Conservation (phyloP, 805 yeast species). For the Kodamaea lidongshanica region DNA sequence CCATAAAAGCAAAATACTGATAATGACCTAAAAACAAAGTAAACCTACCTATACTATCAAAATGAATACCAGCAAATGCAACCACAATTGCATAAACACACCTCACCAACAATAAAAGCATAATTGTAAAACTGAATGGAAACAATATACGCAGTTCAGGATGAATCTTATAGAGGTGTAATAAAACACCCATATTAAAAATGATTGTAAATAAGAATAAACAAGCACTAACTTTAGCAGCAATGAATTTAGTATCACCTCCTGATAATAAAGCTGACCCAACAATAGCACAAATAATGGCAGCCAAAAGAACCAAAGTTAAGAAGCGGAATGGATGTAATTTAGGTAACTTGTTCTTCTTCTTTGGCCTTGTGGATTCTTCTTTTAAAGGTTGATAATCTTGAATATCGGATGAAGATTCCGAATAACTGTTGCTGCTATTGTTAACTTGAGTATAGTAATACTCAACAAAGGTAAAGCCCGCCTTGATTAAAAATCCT, state of each 20-base stretch:
- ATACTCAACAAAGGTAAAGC: constrained; percentile 4
- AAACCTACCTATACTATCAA: constrained; percentile 1
- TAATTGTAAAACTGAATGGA: neutral
- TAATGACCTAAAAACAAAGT: constrained; percentile 6
- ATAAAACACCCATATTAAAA: neutral
- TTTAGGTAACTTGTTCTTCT: constrained; percentile 1
- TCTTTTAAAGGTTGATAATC: neutral
- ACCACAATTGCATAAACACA: constrained; percentile 4
- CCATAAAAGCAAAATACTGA: constrained; percentile 6
- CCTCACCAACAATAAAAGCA: constrained; percentile 3
- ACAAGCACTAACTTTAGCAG: constrained; percentile 4
- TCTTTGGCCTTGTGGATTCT: neutral
- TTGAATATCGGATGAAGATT: neutral
- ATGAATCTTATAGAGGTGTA: constrained; percentile 1
- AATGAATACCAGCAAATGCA: constrained; percentile 1
- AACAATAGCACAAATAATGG: constrained; percentile 2
- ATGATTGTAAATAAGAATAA: constrained; percentile 4
- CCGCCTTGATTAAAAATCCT: constrained; percentile 3
- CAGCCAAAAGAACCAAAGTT: constrained; percentile 4
- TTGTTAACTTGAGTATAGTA: constrained; percentile 1
- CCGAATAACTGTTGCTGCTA: neutral
- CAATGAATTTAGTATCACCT: neutral
- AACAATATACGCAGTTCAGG: constrained; percentile 4
- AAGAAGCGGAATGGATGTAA: constrained; percentile 6
- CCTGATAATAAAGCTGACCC: constrained; percentile 2